Percentiles rank a stretch among this genome's conserved stretches.
Conservation (phyloP, 192 early-diverging fungal species). For the Coemansia sp. region DNA sequence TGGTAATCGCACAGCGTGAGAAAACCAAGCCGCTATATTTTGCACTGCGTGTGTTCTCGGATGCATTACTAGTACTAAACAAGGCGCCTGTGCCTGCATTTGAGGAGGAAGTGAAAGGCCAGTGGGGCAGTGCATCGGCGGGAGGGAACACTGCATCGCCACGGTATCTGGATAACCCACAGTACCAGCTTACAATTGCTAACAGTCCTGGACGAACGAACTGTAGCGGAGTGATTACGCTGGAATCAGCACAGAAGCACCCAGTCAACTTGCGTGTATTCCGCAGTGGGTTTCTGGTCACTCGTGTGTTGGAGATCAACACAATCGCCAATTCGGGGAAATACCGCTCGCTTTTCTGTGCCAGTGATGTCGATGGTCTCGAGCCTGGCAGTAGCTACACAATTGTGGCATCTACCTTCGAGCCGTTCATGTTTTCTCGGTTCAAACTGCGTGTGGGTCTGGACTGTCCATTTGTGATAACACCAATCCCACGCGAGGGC, state of each 20-base stretch:
- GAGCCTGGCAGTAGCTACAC: constrained; percentile 68
- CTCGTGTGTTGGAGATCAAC: constrained; percentile 60
- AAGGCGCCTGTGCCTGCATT: constrained; percentile 56
- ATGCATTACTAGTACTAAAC: constrained; percentile 61
- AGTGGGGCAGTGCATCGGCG: constrained; percentile 74
- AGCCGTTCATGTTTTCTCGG: constrained; percentile 65
- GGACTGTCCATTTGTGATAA: constrained; percentile 51
- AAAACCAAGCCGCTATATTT: constrained; percentile 70
- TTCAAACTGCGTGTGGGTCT: constrained; percentile 68
- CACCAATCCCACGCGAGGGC: constrained; percentile 70
- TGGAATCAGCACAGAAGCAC: constrained; percentile 65
- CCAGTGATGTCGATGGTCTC: constrained; percentile 63
- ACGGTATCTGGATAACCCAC: constrained; percentile 76
- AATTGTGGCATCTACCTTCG: constrained; percentile 75
- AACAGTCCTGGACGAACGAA: neutral
- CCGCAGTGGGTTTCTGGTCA: constrained; percentile 69
- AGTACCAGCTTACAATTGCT: constrained; percentile 66
- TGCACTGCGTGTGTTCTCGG: constrained; percentile 68
- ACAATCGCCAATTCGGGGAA: constrained; percentile 69
- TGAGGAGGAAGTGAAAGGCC: constrained; percentile 53
- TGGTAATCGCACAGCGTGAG: constrained; percentile 81
- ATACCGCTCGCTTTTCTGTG: constrained; percentile 76
- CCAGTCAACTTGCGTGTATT: constrained; percentile 70
- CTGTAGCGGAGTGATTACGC: constrained; percentile 53
- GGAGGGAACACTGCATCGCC: constrained; percentile 74